phyloP scores from a whole-genome alignment of 2,329 filamentous ascomycete species.

The Phaeosphaeriaceae sp. region DNA sequence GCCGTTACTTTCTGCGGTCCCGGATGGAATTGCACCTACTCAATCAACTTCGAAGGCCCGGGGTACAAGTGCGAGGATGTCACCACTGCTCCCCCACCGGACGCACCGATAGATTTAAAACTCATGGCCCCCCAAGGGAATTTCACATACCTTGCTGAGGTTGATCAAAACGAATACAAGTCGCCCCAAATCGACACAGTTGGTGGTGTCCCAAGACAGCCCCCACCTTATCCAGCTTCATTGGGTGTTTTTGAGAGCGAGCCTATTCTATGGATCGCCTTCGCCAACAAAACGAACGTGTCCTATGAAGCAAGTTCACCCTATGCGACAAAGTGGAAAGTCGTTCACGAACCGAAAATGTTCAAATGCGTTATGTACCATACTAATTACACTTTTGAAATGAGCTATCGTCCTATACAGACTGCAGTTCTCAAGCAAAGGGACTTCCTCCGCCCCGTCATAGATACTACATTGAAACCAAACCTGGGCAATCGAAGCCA shows the following conservation, averaged over 20 bases:
- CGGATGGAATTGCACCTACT: slow-evolving; percentile 47
- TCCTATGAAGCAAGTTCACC: slow-evolving; percentile 30
- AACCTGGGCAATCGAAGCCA: slow-evolving; percentile 16
- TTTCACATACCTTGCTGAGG: slow-evolving; percentile 37
- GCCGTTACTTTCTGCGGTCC: slow-evolving; percentile 36
- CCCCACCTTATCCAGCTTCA: slow-evolving; percentile 32
- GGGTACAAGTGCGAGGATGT: slow-evolving; percentile 47
- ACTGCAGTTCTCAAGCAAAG: slow-evolving; percentile 27
- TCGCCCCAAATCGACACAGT: slow-evolving; percentile 34
- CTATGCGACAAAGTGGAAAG: slow-evolving; percentile 35
- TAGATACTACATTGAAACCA: slow-evolving; percentile 36
- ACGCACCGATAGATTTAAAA: slow-evolving; percentile 38
- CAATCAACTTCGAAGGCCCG: slow-evolving; percentile 41
- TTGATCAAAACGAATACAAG: slow-evolving; percentile 41
- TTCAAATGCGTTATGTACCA: slow-evolving; percentile 45
- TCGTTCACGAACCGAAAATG: slow-evolving; percentile 41
- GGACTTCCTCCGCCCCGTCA: slow-evolving; percentile 36
- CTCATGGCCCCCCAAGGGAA: slow-evolving; percentile 41
- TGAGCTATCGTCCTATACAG: slow-evolving; percentile 39
- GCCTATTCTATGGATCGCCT: slow-evolving; percentile 46
- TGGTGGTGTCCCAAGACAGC: slow-evolving; percentile 27
- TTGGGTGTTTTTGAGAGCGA: slow-evolving; percentile 44
- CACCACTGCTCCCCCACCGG: slow-evolving; percentile 11
- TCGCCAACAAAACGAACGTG: slow-evolving; percentile 36
- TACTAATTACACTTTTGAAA: slow-evolving; percentile 45